A percentile compares a stretch with the other conserved stretches of the same genome.
Conservation (phyloP, 495 filamentous ascomycete species). For the Podospora anserina region DNA sequence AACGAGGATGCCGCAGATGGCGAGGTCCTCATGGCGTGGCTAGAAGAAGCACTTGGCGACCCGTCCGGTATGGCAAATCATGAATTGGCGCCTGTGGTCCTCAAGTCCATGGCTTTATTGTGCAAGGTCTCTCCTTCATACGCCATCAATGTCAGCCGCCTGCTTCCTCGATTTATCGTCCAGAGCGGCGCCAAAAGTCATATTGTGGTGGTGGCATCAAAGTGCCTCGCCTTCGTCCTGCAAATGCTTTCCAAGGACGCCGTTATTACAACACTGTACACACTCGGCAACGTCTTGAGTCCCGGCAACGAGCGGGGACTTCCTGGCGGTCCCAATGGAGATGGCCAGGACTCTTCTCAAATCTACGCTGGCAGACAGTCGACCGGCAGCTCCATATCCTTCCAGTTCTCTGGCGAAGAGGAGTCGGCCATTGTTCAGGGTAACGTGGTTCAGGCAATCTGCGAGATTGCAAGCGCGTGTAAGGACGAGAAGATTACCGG, state of each 20-base stretch:
- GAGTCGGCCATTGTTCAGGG: slow-evolving; percentile 68
- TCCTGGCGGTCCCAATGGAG: slow-evolving; percentile 37
- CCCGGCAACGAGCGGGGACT: slow-evolving; percentile 52
- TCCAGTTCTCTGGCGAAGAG: slow-evolving; percentile 68
- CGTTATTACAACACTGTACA: slow-evolving; percentile 90
- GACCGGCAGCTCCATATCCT: slow-evolving; percentile 73
- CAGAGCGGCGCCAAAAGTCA: slow-evolving; percentile 64
- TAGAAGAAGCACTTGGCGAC: slow-evolving; percentile 74
- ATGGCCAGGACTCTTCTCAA: slow-evolving; percentile 33
- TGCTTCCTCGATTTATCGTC: slow-evolving; percentile 78
- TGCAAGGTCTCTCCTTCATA: slow-evolving; percentile 67
- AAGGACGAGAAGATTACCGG: slow-evolving; percentile 90
- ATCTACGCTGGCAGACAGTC: slow-evolving; percentile 56
- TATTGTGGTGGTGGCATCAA: slow-evolving; percentile 70
- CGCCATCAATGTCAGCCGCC: slow-evolving; percentile 74
- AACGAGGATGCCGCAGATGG: slow-evolving; percentile 76
- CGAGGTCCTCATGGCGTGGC: slow-evolving; percentile 80
- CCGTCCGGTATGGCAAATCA: slow-evolving; percentile 75
- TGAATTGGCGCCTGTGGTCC: slow-evolving; percentile 65
- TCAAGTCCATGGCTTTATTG: slow-evolving; percentile 78
- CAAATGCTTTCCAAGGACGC: slow-evolving; percentile 83
- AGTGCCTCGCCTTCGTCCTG: slow-evolving; percentile 75
- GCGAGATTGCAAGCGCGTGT: slow-evolving; percentile 74
- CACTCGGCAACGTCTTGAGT: slow-evolving; percentile 86
- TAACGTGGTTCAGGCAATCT: slow-evolving; percentile 85